Conservation (phyloP, 2,329 filamentous ascomycete species). For the Fusarium dimerum region DNA sequence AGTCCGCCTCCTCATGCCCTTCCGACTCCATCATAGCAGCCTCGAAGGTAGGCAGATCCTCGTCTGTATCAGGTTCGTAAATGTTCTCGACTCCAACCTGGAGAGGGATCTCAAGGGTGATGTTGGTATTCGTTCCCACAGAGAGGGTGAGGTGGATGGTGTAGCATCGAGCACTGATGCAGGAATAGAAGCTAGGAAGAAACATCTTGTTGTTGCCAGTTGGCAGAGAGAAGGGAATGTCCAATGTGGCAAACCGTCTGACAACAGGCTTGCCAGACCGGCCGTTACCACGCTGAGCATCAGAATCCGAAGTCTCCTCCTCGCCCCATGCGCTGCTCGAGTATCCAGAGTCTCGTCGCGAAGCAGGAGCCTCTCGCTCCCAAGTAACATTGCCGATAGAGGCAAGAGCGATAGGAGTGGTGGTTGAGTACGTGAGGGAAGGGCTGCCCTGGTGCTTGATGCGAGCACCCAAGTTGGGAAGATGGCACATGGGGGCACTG, state of each 20-base stretch:
- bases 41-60: conserved; percentile 52
- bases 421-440: conserved; percentile 48
- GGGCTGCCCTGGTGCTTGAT: conserved; percentile 41
- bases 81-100: conserved; percentile 50
- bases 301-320: conserved; percentile 39
- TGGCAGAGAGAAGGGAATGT: conserved; percentile 52
- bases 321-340: conserved; percentile 41
- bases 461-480: conserved; percentile 54
- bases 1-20: conserved; percentile 44
- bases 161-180: conserved; percentile 58
- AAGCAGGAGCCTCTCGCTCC: conserved; percentile 37
- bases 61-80: conserved; percentile 31
- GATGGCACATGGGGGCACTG: conserved; percentile 43
- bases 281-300: conserved; percentile 23
- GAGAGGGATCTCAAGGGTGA: conserved; percentile 50
- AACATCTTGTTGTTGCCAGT: conserved; percentile 50
- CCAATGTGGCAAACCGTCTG: conserved; percentile 44
- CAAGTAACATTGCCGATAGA: conserved; percentile 41
- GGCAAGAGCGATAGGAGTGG: conserved; percentile 41
- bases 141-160: conserved; percentile 49
- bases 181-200: conserved; percentile 59
- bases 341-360: conserved; percentile 56
- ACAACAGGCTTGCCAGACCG: conserved; percentile 34
- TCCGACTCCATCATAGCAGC: conserved; percentile 43
- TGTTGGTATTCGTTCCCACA: conserved; percentile 42